These are phyloP conservation scores for Sarocladium strictum DNA, from an alignment of 2,329 filamentous ascomycete species.

Conservation along the genomic window DNA sequence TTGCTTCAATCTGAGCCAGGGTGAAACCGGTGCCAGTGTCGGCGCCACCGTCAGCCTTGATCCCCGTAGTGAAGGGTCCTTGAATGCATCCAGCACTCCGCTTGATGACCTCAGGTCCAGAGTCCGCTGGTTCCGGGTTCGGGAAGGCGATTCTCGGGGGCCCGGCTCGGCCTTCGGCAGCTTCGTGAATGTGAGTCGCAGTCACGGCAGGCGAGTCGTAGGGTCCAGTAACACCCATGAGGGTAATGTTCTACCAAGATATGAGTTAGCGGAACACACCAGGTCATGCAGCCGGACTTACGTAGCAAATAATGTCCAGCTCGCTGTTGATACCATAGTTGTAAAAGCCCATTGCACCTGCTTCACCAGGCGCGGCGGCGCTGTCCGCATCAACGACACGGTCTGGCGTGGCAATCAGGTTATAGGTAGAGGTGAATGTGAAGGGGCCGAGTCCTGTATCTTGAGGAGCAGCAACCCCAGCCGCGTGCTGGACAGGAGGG, in stretches of 20 bases:
- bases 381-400: slow-evolving; percentile 40
- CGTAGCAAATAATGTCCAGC: slow-evolving; percentile 35
- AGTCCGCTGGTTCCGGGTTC: slow-evolving; percentile 31
- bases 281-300: background rate
- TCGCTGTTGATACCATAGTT: slow-evolving; percentile 46
- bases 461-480: slow-evolving; percentile 1
- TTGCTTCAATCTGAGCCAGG: slow-evolving; percentile 43
- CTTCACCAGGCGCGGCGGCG: slow-evolving; percentile 31
- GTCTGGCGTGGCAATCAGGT: slow-evolving; percentile 40
- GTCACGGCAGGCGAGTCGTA: slow-evolving; percentile 44
- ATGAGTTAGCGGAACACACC: too few species aligned
- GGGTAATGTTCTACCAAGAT: slow-evolving; percentile 43
- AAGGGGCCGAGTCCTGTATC: slow-evolving; percentile 18
- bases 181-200: slow-evolving; percentile 52
- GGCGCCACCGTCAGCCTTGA: slow-evolving; percentile 18
- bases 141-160: slow-evolving; percentile 46
- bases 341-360: slow-evolving; percentile 41
- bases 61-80: slow-evolving; percentile 29
- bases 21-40: slow-evolving; percentile 37
- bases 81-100: slow-evolving; percentile 34
- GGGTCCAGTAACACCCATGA: slow-evolving; percentile 40
- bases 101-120: slow-evolving; percentile 21
- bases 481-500: slow-evolving; percentile 10
- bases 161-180: slow-evolving; percentile 35
- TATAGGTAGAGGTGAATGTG: slow-evolving; percentile 43